Conservation (phyloP, 2,329 filamentous ascomycete genomes). For the Trichoderma gracile region DNA sequence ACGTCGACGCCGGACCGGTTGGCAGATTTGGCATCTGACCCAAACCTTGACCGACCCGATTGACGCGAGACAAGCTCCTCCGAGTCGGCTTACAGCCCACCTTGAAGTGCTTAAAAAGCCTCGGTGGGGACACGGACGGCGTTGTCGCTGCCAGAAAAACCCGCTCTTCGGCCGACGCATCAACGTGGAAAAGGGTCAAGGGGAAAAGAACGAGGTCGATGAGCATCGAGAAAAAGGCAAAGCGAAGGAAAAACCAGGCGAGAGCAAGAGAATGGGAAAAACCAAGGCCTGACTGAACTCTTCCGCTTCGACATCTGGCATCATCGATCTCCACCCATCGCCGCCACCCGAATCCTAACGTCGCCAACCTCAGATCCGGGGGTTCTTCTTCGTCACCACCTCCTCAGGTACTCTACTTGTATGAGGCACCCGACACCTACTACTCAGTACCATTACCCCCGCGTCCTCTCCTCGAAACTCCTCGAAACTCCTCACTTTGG, state of each 20-base stretch:
- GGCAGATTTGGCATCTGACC: background rate
- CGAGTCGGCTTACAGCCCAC: constrained; percentile 9
- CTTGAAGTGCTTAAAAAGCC: background rate
- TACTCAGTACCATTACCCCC: background rate
- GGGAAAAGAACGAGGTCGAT: background rate
- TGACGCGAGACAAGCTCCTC: background rate
- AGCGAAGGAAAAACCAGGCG: background rate
- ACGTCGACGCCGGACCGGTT: background rate
- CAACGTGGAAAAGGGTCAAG: background rate
- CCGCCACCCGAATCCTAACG: constrained; percentile 5
- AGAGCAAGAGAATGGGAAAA: background rate
- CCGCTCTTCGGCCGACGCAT: background rate
- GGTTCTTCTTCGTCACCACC: background rate
- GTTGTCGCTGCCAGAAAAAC: background rate
- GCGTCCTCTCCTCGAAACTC: background rate
- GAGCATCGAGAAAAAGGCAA: background rate
- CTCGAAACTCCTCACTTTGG: background rate
- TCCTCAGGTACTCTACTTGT: background rate
- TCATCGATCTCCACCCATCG: background rate
- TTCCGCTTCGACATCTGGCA: background rate
- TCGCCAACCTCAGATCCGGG: background rate
- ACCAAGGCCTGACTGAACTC: background rate
- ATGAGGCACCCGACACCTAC: too few species aligned
- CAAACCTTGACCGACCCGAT: background rate
- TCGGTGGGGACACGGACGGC: constrained; percentile 2